A percentile compares a stretch with the other conserved stretches of the same genome.
Evolutionary conservation across 108 stramenopile species (phyloP).

Genomic region (Bacterosira constricta): DNA sequence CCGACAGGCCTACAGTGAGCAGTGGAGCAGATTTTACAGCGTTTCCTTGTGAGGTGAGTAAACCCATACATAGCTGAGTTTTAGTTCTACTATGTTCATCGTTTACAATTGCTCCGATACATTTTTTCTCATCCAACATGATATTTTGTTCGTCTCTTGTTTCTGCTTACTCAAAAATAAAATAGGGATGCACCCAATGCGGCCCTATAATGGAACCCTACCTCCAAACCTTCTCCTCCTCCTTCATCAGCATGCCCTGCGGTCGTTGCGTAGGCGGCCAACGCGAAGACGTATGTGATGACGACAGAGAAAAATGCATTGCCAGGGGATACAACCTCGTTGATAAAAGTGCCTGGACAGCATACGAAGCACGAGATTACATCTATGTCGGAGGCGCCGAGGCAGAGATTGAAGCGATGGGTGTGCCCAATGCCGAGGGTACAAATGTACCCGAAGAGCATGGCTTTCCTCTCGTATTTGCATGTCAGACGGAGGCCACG

Average conservation of each 20-base stretch:
- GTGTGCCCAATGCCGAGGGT: slow-evolving; percentile 7
- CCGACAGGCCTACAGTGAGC: no score
- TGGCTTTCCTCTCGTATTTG: slow-evolving; percentile 58
- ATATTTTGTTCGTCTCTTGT: not conserved
- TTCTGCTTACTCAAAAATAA: not conserved
- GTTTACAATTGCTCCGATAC: not conserved
- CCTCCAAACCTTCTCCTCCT: slow-evolving; percentile 27
- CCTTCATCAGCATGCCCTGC: slow-evolving; percentile 47
- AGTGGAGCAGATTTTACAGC: slow-evolving; percentile 52
- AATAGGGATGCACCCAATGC: slow-evolving; percentile 44
- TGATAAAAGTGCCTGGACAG: slow-evolving; percentile 44
- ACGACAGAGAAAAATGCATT: slow-evolving; percentile 16
- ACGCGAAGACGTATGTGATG: slow-evolving; percentile 32
- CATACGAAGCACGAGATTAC: slow-evolving; percentile 51
- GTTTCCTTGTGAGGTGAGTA: slow-evolving; percentile 52
- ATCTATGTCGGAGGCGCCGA: slow-evolving; percentile 48
- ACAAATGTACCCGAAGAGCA: slow-evolving; percentile 14
- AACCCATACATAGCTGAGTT: not conserved
- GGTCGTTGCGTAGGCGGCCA: slow-evolving; percentile 39
- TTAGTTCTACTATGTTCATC: not conserved
- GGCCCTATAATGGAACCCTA: slow-evolving; percentile 23
- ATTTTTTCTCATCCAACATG: not conserved
- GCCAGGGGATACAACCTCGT: slow-evolving; percentile 18
- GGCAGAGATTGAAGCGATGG: slow-evolving; percentile 8
- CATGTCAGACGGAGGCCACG: slow-evolving; percentile 52